Percentiles rank a stretch among this genome's conserved stretches.
Evolutionary conservation across 1,284 basidiomycete species (phyloP).

Genomic region (Leccinum colubrinum): DNA sequence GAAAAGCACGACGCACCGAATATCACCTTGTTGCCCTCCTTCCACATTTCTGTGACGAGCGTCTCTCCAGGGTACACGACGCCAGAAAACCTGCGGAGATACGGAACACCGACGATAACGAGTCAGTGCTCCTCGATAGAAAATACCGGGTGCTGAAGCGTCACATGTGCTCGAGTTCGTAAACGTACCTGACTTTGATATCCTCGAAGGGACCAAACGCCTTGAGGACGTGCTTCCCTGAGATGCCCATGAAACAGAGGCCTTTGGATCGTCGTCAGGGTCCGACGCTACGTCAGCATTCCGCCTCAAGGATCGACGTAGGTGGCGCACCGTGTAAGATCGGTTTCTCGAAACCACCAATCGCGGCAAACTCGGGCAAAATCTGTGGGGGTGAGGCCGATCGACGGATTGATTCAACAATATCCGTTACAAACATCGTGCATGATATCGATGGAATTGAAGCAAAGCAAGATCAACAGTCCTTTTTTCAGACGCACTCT

Average conservation of each 20-base stretch:
- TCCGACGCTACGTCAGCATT: slow-evolving; percentile 4
- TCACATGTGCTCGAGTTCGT: not conserved
- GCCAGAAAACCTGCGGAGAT: slow-evolving; percentile 69
- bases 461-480: not conserved
- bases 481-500: slow-evolving; percentile 4
- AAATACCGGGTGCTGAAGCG: not conserved
- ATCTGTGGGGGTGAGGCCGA: slow-evolving; percentile 50
- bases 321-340: slow-evolving; percentile 62
- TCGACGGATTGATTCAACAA: slow-evolving; percentile 17
- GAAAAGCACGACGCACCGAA: slow-evolving; percentile 63
- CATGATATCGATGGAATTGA: not conserved
- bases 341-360: slow-evolving; percentile 94
- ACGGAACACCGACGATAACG: not conserved
- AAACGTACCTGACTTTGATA: slow-evolving; percentile 89
- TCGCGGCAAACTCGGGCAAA: slow-evolving; percentile 88
- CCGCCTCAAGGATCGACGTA: not conserved
- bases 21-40: slow-evolving; percentile 88
- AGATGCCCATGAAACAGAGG: slow-evolving; percentile 91
- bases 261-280: slow-evolving; percentile 36
- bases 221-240: slow-evolving; percentile 92
- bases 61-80: slow-evolving; percentile 96
- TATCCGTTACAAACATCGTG: not conserved
- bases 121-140: slow-evolving; percentile 3
- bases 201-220: slow-evolving; percentile 86
- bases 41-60: slow-evolving; percentile 96